Evolutionary conservation across 371 early-diverging fungal species (phyloP).

Genomic region (Mucor racemosus): DNA sequence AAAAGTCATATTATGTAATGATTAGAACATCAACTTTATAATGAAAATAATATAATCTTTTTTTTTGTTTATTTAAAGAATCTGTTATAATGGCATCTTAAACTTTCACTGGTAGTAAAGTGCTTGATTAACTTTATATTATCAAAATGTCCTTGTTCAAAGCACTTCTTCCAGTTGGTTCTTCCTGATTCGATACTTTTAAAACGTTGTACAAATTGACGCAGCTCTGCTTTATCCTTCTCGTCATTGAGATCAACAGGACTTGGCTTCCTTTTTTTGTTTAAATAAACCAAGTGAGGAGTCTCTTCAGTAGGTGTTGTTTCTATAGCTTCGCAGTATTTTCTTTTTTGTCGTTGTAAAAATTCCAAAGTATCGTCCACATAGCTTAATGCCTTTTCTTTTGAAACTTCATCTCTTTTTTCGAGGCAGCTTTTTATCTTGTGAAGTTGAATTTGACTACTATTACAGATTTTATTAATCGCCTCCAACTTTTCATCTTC

Average conservation of each 20-base stretch:
- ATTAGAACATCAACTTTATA: conserved; percentile 4
- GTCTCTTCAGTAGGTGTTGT: conserved; percentile 23
- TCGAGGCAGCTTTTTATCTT: conserved; percentile 27
- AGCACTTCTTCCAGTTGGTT: conserved; percentile 28
- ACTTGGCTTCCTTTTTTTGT: conserved; percentile 19
- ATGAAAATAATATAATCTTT: conserved; percentile 12
- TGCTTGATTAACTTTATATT: conserved; percentile 19
- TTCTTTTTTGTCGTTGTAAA: conserved; percentile 26
- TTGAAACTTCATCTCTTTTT: conserved; percentile 19
- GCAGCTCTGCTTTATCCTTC: conserved; percentile 14
- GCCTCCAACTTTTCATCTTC: conserved; percentile 26
- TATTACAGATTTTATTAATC: conserved; percentile 21
- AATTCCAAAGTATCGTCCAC: conserved; percentile 22
- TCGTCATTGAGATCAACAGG: conserved; percentile 19
- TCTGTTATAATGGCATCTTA: conserved; percentile 26
- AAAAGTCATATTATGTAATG: conserved; percentile 24
- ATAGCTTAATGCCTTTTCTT: conserved; percentile 29
- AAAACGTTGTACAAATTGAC: conserved; percentile 25
- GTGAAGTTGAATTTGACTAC: conserved; percentile 21
- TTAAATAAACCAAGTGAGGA: conserved; percentile 21
- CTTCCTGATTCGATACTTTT: conserved; percentile 18
- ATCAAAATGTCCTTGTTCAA: conserved; percentile 24
- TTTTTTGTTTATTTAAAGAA: conserved; percentile 25
- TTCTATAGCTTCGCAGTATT: conserved; percentile 28
- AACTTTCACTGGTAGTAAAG: conserved; percentile 19